Base-by-base conservation (phyloP, 768 basidiomycete genomes). In the Coprinopsis marcescibilis region DNA sequence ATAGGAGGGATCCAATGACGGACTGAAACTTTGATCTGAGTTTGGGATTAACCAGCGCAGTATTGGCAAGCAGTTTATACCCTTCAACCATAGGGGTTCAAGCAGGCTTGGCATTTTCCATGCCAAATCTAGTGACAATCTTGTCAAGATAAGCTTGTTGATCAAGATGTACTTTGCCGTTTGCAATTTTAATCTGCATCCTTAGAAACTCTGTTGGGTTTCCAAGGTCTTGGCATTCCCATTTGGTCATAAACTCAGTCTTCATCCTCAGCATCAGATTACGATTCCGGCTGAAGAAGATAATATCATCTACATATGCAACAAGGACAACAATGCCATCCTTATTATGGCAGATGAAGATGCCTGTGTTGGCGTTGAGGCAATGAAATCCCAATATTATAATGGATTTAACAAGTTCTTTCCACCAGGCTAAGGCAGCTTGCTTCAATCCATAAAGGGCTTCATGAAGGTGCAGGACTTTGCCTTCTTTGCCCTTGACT, bases 191-290 rank as follows among this genome's bases (percentile, higher is more conserved):
- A 12, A 60, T 48, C 3, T 37, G 26, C 52, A 60, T 60, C 13
- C 53, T 15, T 0, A 58, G 39, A 25, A 60, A 56, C 42, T 60
- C 55, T 7, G 38, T 43, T 12, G 46, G 47, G 25, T 46, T 33
- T 11, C 56, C 58, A 17, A 56, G 41, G 38, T 59, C 53, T 8
- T 36, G 50, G 44, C 59, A 60, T 52, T 60, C 55, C 57, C 57
- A 59, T 47, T 50, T 50, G 5, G 41, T 36, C 43, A 55, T 54
- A 34, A 59, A 61, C 34, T 36, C 48, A 2, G 6, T 1, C 24
- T 55, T 55, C 30, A 46, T 51, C 35, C 51, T 42, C 3, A 24
- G 12, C 15, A 49, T 32, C 12, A 53, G 27, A 1, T 14, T 3
- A 1, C 20, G 3, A 25, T 38, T 38, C 8, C 12, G 19, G 4